These are phyloP conservation scores for Saccharomyces pastorianus DNA, from an alignment of 1,139 yeast species.

Conservation along the genomic window DNA sequence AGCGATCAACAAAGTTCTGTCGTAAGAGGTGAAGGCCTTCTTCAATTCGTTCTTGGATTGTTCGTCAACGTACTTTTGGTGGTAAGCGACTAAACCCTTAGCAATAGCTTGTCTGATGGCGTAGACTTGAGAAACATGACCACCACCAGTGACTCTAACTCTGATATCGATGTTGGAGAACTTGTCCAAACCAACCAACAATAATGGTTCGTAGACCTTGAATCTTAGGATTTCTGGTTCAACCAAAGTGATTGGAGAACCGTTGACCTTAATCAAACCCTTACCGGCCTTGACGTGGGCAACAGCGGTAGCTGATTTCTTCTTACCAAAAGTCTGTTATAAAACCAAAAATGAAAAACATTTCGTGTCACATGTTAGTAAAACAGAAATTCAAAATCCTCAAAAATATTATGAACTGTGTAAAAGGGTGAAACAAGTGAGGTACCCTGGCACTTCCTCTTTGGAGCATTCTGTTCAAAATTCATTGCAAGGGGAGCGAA, in stretches of 20 bases:
- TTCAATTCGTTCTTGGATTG: constrained; percentile 98
- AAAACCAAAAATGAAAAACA: constrained; percentile 3
- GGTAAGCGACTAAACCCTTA: constrained; percentile 98
- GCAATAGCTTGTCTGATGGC: constrained; percentile 99
- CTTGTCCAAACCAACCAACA: constrained; percentile 97
- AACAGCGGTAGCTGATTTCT: constrained; percentile 99
- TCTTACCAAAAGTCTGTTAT: constrained; percentile 93
- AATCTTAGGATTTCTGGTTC: constrained; percentile 98
- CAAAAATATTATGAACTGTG: neutral
- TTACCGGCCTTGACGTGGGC: constrained; percentile 99
- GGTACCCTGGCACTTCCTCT: neutral
- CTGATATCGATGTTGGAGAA: constrained; percentile 97
- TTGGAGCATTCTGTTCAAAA: neutral
- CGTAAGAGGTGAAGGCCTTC: constrained; percentile 95
- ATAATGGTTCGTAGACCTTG: constrained; percentile 99
- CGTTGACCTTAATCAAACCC: constrained; percentile 98
- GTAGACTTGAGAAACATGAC: constrained; percentile 99
- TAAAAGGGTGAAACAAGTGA: neutral
- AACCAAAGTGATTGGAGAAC: constrained; percentile 97
- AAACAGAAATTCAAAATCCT: neutral
- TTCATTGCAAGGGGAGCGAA: neutral
- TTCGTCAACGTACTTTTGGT: constrained; percentile 98
- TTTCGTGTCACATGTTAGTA: constrained; percentile 6
- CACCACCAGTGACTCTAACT: constrained; percentile 99
- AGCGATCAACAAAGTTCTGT: constrained; percentile 98